phyloP scores from a whole-genome alignment of 352 stramenopile species.

The Phytophthora nicotianae region DNA sequence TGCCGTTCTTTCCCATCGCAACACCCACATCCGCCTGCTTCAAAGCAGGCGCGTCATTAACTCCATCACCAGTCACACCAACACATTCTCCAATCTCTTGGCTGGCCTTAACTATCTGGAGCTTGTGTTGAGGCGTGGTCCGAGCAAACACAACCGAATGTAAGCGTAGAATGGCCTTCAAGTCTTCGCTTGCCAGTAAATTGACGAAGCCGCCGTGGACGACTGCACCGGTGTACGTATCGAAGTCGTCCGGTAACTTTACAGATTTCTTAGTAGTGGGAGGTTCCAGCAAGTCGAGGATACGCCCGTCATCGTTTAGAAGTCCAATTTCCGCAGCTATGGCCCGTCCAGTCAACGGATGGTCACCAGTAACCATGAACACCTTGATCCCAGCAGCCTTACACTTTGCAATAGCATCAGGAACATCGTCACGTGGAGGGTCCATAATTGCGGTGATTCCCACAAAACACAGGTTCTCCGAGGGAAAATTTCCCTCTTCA shows the following conservation, averaged over 20 bases:
- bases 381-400: slow-evolving; percentile 89
- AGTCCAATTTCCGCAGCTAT: slow-evolving; percentile 88
- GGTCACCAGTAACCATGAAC: slow-evolving; percentile 93
- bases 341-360: slow-evolving; percentile 84
- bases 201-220: slow-evolving; percentile 57
- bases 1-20: slow-evolving; percentile 96
- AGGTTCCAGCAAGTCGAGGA: slow-evolving; percentile 26
- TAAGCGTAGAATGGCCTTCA: slow-evolving; percentile 38
- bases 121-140: slow-evolving; percentile 61
- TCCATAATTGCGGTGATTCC: slow-evolving; percentile 94
- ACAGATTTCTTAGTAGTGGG: neutral
- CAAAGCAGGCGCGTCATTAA: slow-evolving; percentile 68
- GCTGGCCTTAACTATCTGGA: slow-evolving; percentile 29
- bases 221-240: slow-evolving; percentile 56
- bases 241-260: slow-evolving; percentile 30
- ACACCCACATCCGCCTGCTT: slow-evolving; percentile 95
- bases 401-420: slow-evolving; percentile 76
- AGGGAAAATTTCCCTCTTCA: slow-evolving; percentile 49
- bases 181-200: slow-evolving; percentile 35
- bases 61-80: slow-evolving; percentile 81
- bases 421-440: slow-evolving; percentile 80
- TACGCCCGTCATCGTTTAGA: slow-evolving; percentile 48
- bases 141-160: slow-evolving; percentile 94
- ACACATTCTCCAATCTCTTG: slow-evolving; percentile 45
- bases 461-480: slow-evolving; percentile 69